Conservation (phyloP, 2,329 filamentous ascomycete genomes). For the Nemania abortiva region DNA sequence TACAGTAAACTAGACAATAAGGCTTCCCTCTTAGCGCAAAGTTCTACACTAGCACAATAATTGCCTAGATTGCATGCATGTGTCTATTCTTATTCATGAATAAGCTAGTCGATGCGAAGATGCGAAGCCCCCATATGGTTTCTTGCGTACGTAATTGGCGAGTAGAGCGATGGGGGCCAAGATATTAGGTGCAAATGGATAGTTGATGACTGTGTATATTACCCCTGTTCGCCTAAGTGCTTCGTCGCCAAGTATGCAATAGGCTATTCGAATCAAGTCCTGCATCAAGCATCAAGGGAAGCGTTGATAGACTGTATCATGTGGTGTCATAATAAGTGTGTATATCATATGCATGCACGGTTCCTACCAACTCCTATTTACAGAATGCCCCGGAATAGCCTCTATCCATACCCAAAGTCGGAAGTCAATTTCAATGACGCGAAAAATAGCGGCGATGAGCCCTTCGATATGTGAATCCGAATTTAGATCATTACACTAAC, state of each 20-base stretch:
- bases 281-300: background rate
- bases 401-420: constrained; percentile 5
- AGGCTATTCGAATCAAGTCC: constrained; percentile 1
- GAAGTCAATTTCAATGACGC: background rate
- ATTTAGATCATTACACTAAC: constrained; percentile 12
- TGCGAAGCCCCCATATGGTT: background rate
- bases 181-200: background rate
- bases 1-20: background rate
- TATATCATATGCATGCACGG: background rate
- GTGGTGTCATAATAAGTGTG: background rate
- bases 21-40: background rate
- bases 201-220: constrained; percentile 1
- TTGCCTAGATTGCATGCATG: constrained; percentile 8
- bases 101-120: background rate
- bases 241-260: constrained; percentile 12
- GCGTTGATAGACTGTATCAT: background rate
- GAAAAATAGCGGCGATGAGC: background rate
- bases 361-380: constrained; percentile 6
- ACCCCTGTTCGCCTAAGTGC: background rate
- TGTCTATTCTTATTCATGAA: constrained; percentile 24
- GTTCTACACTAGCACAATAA: too few species aligned
- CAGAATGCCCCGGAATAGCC: background rate
- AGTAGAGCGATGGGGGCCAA: constrained; percentile 1
- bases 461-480: background rate
- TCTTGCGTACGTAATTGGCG: background rate